These are phyloP conservation scores for Candida pseudoglaebosa DNA, from an alignment of 805 yeast genomes.

Conservation along the genomic window DNA sequence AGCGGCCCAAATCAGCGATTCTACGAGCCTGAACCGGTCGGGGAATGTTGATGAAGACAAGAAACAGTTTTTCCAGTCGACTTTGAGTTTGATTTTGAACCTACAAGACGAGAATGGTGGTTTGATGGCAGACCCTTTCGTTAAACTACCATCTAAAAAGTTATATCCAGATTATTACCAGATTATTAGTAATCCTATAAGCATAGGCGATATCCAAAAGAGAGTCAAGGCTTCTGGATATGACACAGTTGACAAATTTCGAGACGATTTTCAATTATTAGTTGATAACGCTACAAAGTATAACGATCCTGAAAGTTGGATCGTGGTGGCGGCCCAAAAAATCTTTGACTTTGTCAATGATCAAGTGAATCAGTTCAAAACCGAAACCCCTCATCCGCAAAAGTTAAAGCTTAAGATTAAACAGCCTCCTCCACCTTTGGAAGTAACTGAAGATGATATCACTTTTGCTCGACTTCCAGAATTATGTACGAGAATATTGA, in stretches of 20 bases:
- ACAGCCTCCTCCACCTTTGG: too few species aligned
- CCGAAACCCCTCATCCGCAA: conserved; percentile 2
- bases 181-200: conserved; percentile 31
- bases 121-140: conserved; percentile 24
- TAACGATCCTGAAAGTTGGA: conserved; percentile 44
- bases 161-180: conserved; percentile 39
- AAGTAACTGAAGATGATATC: conserved; percentile 9
- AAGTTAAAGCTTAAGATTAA: conserved; percentile 12
- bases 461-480: conserved; percentile 18
- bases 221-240: conserved; percentile 40
- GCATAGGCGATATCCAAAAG: conserved; percentile 30
- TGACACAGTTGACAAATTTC: conserved; percentile 37
- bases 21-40: conserved; percentile 15
- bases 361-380: conserved; percentile 36
- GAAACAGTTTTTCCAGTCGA: conserved; percentile 25
- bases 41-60: conserved; percentile 19
- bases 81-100: conserved; percentile 27
- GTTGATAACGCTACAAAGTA: conserved; percentile 37
- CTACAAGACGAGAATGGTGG: conserved; percentile 28
- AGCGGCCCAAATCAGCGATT: conserved; percentile 6
- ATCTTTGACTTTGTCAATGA: conserved; percentile 55
- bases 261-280: conserved; percentile 33
- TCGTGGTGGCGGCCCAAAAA: conserved; percentile 61
- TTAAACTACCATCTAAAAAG: conserved; percentile 33
- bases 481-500: conserved; percentile 23